Evolutionary conservation across 306 rosid genomes (phyloP).

Genomic region (Medicago lupulina): DNA sequence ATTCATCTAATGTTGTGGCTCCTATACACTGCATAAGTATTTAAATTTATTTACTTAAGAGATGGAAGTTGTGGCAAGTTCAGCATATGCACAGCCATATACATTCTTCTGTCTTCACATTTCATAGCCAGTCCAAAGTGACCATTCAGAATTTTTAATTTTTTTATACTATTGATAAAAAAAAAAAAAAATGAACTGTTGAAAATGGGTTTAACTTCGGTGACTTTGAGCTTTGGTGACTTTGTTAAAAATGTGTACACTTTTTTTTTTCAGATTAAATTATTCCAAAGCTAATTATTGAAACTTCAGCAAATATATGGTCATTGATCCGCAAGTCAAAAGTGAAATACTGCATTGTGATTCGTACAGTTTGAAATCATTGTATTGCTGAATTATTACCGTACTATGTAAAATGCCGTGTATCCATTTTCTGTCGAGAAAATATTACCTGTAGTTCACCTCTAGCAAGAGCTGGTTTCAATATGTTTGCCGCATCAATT

Average conservation of each 20-base stretch:
- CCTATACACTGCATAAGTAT: conserved; percentile 80
- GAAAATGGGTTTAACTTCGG: not conserved
- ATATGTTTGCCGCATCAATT: conserved; percentile 93
- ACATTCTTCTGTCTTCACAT: not conserved
- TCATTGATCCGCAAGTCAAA: not conserved
- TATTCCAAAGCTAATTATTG: not conserved
- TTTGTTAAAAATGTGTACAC: not conserved
- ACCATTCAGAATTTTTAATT: not conserved
- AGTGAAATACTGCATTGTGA: not conserved
- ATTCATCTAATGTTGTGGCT: conserved; percentile 95
- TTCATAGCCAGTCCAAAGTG: conserved; percentile 1
- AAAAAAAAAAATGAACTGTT: not conserved
- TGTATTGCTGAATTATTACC: too few relatives aligned
- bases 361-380: too few relatives aligned
- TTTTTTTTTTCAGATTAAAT: not conserved
- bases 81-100: too few relatives aligned
- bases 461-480: conserved; percentile 96
- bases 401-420: not conserved
- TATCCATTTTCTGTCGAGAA: not conserved
- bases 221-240: too few relatives aligned
- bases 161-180: not conserved
- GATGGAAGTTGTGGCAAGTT: too few relatives aligned
- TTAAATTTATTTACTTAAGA: not conserved
- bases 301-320: not conserved
- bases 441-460: conserved; percentile 92